phyloP scores from a whole-genome alignment of 2,329 filamentous ascomycete genomes.

The Stagonosporopsis rhizophila region DNA sequence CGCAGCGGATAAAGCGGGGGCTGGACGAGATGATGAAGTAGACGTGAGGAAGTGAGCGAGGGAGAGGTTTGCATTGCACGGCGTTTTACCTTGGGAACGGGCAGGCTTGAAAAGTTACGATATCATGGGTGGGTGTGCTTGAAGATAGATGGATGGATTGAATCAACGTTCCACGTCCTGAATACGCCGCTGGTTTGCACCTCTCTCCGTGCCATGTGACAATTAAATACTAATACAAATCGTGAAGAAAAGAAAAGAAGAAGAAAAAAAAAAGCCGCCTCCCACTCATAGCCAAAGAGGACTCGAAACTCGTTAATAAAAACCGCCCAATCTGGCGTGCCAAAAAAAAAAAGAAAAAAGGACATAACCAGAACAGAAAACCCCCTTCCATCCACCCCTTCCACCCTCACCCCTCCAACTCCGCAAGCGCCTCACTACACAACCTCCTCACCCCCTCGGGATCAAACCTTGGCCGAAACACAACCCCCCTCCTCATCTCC shows the following conservation, averaged over 20 bases:
- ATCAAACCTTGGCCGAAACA: conserved; percentile 41
- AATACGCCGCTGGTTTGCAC: background rate
- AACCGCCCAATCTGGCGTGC: too few species aligned
- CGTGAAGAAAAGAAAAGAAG: conserved; percentile 4
- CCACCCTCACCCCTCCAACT: conserved; percentile 23
- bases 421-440: conserved; percentile 40
- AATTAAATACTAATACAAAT: conserved; percentile 6
- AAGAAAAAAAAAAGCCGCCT: background rate
- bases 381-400: too few species aligned
- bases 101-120: conserved; percentile 26
- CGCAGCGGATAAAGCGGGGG: conserved; percentile 73
- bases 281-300: too few species aligned
- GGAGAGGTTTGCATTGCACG: conserved; percentile 31
- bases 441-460: conserved; percentile 33
- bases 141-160: conserved; percentile 6
- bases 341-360: background rate
- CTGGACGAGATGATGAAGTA: conserved; percentile 57
- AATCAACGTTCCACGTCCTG: background rate
- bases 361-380: background rate
- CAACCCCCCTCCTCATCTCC: conserved; percentile 23
- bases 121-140: conserved; percentile 16
- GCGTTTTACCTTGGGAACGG: conserved; percentile 29
- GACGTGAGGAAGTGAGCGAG: background rate
- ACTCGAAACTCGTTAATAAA: too few species aligned
- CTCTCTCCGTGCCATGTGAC: background rate